Evolutionary conservation across 106 monocot species (phyloP), one percentile per base, ranked within the genome.

Genomic region (Apostasia shenzhenica): DNA sequence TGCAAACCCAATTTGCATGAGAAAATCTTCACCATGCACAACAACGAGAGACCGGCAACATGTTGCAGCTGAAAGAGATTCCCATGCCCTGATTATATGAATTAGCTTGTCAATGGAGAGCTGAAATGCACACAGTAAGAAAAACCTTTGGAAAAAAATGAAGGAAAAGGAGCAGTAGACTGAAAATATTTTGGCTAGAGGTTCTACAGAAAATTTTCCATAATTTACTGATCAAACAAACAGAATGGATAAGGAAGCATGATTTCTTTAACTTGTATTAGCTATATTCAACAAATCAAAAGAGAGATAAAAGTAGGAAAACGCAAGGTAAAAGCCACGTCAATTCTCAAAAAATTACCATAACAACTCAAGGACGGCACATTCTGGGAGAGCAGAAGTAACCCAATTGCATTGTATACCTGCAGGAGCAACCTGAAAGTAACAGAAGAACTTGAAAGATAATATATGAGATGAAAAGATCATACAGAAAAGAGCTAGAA

Each of bases 41-140:
- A 97, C 77, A 55, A 97, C 79, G 41, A 97, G 83, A 51, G 97
- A 92, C 73, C 79, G 84, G 79, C 97, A 92, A 67, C 92, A 89
- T 42, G 97, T 92, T 13, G 75, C 80, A 44, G 73, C 46, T 69
- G 82, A 89, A 73, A 97, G 74, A 74, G 89, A 82, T 52, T 86
- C 82, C 95, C 95, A 97, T 56, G 74, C 76, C 95, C 92, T 97
- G 72, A 48, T 45, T 8, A 6, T 45, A 8, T 11, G 14, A 38
- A 37, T 37, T 8, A 54, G 8, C 14, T 50, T 38, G 48, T 60
- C 8, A 11, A 14, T 26, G 26, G 26, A 26, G 26, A 26, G 26
- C 26, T 26, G 26, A 26, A 26, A 26, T 26, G 26, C 26, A 26
- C 26, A 26, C 26, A 26, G 26, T 26, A 26, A 26, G 26, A 26